Conservation (phyloP, 2,329 filamentous ascomycete genomes). For the Aureobasidium namibiae region DNA sequence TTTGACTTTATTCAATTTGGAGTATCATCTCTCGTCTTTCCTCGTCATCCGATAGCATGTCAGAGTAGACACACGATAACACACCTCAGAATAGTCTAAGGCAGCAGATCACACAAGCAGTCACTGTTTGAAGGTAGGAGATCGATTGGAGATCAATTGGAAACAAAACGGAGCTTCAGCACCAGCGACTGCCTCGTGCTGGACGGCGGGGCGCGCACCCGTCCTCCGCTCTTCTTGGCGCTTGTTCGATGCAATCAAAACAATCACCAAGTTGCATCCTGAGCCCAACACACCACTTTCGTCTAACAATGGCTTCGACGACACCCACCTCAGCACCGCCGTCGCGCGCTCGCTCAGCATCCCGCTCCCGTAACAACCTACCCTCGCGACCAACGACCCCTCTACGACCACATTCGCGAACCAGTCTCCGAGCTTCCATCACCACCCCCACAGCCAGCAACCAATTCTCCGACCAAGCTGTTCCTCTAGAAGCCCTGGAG, state of each 20-base stretch:
- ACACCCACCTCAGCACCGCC: constrained; percentile 11
- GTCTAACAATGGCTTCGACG: constrained; percentile 5
- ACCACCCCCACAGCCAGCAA: constrained; percentile 34
- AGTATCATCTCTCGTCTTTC: not conserved
- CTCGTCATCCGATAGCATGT: no score
- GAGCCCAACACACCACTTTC: no score
- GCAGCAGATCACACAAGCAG: not conserved
- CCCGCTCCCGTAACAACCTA: constrained; percentile 29
- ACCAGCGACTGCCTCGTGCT: not conserved
- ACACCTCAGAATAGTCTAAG: no score
- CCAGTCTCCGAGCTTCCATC: constrained; percentile 69
- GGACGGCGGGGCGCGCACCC: not conserved
- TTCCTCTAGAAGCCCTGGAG: constrained; percentile 75
- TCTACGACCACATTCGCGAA: constrained; percentile 79
- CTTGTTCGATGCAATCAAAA: not conserved
- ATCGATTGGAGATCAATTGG: not conserved
- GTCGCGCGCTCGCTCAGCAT: constrained; percentile 13
- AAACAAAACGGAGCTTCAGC: not conserved
- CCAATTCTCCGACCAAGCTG: constrained; percentile 41
- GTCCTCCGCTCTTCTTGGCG: not conserved
- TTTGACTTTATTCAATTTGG: not conserved
- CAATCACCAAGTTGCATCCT: no score
- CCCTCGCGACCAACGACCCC: constrained; percentile 81
- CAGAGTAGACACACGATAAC: not conserved
- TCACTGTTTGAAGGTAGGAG: no score